phyloP scores from a whole-genome alignment of 192 early-diverging fungal species.

The Coemansia sp. region DNA sequence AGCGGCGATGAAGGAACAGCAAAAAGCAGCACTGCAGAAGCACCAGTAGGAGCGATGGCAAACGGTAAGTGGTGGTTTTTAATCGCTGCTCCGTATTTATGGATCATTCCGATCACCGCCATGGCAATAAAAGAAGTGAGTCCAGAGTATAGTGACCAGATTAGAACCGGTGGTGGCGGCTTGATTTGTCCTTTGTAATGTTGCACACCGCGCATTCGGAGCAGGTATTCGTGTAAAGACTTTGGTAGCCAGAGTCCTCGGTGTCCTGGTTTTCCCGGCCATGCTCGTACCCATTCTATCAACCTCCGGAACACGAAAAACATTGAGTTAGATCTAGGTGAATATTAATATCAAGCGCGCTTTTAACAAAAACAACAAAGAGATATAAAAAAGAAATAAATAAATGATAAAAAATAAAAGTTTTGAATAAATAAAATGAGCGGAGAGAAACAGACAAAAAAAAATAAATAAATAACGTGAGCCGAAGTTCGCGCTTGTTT shows the following conservation, averaged over 20 bases:
- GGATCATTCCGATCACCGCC: conserved; percentile 24
- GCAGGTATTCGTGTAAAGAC: conserved; percentile 21
- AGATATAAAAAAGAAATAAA: not conserved
- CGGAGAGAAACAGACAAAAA: not conserved
- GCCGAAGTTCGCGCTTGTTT: not conserved
- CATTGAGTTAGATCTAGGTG: conserved; percentile 9
- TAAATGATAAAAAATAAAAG: not conserved
- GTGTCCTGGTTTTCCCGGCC: conserved; percentile 33
- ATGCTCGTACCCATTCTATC: conserved; percentile 29
- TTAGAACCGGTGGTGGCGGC: conserved; percentile 31
- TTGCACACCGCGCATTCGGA: conserved; percentile 46
- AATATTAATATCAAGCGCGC: not conserved
- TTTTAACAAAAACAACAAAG: not conserved
- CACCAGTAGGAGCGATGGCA: conserved; percentile 45
- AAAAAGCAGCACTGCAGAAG: conserved; percentile 46
- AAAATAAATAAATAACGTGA: not conserved
- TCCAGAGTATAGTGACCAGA: conserved; percentile 37
- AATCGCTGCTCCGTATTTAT: conserved; percentile 46
- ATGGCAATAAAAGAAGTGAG: conserved; percentile 44
- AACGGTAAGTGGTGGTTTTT: conserved; percentile 45
- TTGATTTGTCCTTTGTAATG: conserved; percentile 20
- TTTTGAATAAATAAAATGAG: not conserved
- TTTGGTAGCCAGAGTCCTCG: conserved; percentile 33
- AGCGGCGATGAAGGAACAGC: conserved; percentile 42
- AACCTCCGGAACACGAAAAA: conserved; percentile 28